Conservation (phyloP, 495 filamentous ascomycete genomes). For the Neurospora africana region DNA sequence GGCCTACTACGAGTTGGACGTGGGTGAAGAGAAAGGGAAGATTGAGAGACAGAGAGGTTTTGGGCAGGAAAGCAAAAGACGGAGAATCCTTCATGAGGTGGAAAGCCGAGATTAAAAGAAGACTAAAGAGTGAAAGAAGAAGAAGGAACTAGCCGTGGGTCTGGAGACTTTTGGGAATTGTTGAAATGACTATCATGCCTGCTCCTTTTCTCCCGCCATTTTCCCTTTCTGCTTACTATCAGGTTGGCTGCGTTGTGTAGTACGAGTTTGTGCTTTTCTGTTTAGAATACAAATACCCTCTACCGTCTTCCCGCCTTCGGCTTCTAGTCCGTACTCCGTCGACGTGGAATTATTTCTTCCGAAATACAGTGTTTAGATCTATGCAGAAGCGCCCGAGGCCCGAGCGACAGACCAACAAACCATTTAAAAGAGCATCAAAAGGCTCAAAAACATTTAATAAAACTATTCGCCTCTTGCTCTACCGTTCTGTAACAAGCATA, state of each 20-base stretch:
- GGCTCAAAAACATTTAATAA: not conserved
- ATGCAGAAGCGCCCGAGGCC: not conserved
- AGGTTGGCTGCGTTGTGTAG: not conserved
- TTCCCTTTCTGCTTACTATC: not conserved
- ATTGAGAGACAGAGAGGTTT: not conserved
- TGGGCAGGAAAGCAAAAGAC: not conserved
- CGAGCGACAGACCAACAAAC: not conserved
- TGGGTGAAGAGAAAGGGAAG: not conserved
- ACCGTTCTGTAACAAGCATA: not conserved
- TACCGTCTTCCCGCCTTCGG: not conserved
- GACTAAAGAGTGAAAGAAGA: not conserved
- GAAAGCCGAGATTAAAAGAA: not conserved
- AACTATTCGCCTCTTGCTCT: not conserved
- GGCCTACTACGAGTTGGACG: not conserved
- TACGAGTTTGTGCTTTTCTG: not conserved
- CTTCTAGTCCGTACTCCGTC: not conserved
- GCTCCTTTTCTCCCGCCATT: not conserved
- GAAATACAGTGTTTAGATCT: not conserved
- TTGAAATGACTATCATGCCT: not conserved
- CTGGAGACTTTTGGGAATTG: not conserved
- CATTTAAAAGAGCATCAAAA: not conserved
- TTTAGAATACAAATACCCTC: not conserved
- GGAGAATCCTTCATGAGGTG: not conserved
- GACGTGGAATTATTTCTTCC: not conserved
- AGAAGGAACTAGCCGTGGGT: not conserved